Percentiles rank a stretch among this genome's conserved stretches.
phyloP scores from a whole-genome alignment of 345 rosid genomes.

The Firmiana major region DNA sequence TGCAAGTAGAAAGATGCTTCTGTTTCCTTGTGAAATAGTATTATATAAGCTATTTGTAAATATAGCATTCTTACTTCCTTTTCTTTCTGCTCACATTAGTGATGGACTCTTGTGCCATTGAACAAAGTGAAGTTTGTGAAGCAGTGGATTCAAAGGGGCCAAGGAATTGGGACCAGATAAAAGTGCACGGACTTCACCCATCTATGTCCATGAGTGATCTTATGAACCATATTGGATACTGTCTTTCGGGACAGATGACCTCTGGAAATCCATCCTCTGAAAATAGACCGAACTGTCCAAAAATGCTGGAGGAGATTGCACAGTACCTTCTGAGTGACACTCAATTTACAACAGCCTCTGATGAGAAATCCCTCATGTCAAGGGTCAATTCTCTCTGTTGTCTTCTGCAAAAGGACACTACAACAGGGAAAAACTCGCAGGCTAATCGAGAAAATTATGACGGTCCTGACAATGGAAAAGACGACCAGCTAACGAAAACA shows the following conservation, averaged over 20 bases:
- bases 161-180: constrained; percentile 70
- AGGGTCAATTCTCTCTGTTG: constrained; percentile 95
- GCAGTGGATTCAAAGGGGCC: constrained; percentile 56
- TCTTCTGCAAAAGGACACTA: constrained; percentile 81
- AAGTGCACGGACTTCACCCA: constrained; percentile 78
- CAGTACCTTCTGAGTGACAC: constrained; percentile 81
- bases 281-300: constrained; percentile 42
- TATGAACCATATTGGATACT: constrained; percentile 63
- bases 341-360: constrained; percentile 63
- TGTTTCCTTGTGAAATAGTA: background rate
- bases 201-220: constrained; percentile 91
- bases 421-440: constrained; percentile 47
- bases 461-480: constrained; percentile 29
- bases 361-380: constrained; percentile 93
- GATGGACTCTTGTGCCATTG: constrained; percentile 59
- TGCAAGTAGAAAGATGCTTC: background rate
- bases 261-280: constrained; percentile 43
- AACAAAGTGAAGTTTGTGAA: constrained; percentile 52
- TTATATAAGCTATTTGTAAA: background rate
- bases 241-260: constrained; percentile 69
- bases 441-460: constrained; percentile 38
- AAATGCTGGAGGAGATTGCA: constrained; percentile 68
- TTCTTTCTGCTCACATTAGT: constrained; percentile 26
- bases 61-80: background rate
- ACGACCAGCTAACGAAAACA: constrained; percentile 22